Evolutionary conservation across 305 asterid genomes (phyloP).

Genomic region (Ruellia speciosa): DNA sequence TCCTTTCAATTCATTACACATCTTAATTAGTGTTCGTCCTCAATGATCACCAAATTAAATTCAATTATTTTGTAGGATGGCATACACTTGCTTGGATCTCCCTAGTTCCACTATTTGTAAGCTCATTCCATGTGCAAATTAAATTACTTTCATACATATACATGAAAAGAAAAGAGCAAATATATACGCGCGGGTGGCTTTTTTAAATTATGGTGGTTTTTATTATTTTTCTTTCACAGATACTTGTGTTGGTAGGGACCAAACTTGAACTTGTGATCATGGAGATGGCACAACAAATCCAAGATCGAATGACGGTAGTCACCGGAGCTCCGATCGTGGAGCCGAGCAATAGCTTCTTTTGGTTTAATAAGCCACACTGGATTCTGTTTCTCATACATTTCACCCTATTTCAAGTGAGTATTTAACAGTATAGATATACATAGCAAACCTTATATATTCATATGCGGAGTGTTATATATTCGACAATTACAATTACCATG

Average conservation of each 20-base stretch:
- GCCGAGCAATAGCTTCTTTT: slow-evolving; percentile 54
- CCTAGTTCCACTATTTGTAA: slow-evolving; percentile 44
- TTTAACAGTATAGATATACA: no score
- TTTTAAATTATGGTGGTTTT: no score
- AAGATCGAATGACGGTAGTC: slow-evolving; percentile 42
- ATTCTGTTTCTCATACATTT: slow-evolving; percentile 64
- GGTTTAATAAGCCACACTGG: slow-evolving; percentile 57
- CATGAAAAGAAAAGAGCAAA: no score
- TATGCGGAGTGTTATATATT: no score
- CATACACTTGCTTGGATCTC: slow-evolving; percentile 48
- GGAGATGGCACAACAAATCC: slow-evolving; percentile 65
- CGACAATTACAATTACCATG: no score
- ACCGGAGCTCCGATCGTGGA: slow-evolving; percentile 59
- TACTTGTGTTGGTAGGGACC: slow-evolving; percentile 41
- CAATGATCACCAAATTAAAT: no score
- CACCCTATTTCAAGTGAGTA: slow-evolving; percentile 50
- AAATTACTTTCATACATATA: neutral
- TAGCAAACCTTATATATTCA: no score
- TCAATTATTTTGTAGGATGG: slow-evolving; percentile 35
- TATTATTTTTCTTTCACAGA: slow-evolving; percentile 18
- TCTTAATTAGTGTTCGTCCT: no score
- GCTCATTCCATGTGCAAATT: no score
- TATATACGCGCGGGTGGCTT: no score
- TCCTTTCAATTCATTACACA: neutral
- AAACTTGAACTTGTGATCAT: slow-evolving; percentile 53